phyloP scores from a whole-genome alignment of 352 stramenopile species.

The Pilasporangium apinafurcum region DNA sequence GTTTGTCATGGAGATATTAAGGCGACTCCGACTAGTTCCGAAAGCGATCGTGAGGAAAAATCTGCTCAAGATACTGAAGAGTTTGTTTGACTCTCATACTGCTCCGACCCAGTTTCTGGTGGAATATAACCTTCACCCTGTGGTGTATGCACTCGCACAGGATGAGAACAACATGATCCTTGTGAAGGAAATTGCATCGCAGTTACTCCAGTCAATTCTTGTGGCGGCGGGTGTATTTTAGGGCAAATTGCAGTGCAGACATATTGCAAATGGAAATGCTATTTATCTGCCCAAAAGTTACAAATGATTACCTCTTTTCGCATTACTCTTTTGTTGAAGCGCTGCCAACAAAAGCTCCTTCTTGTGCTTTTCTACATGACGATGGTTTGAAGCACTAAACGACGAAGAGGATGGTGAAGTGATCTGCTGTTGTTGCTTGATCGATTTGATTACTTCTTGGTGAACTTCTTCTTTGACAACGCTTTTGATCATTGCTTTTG shows the following conservation, averaged over 20 bases:
- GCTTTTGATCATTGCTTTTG: constrained; percentile 51
- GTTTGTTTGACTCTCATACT: constrained; percentile 84
- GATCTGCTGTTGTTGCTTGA: constrained; percentile 23
- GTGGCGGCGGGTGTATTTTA: constrained; percentile 62
- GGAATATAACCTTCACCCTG: constrained; percentile 84
- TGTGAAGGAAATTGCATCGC: constrained; percentile 85
- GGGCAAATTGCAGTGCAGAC: neutral
- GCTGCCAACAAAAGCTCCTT: constrained; percentile 44
- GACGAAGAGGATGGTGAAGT: constrained; percentile 5
- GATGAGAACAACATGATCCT: constrained; percentile 88
- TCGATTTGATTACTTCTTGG: constrained; percentile 47
- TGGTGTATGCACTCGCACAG: constrained; percentile 72
- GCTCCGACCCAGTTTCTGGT: constrained; percentile 82
- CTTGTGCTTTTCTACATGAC: constrained; percentile 65
- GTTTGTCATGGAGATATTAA: constrained; percentile 84
- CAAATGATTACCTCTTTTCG: constrained; percentile 1
- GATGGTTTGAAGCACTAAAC: constrained; percentile 56
- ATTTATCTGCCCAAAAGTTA: constrained; percentile 6
- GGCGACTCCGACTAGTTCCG: constrained; percentile 61
- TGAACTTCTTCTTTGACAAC: constrained; percentile 56
- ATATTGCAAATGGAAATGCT: neutral
- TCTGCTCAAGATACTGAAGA: constrained; percentile 90
- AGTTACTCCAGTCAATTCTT: constrained; percentile 77
- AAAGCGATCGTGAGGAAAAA: constrained; percentile 90
- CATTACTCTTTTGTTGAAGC: constrained; percentile 30